Evolutionary conservation across 2,329 filamentous ascomycete genomes (phyloP), one percentile per base, ranked within the genome.

Genomic region (Thielaviopsis cerberus): DNA sequence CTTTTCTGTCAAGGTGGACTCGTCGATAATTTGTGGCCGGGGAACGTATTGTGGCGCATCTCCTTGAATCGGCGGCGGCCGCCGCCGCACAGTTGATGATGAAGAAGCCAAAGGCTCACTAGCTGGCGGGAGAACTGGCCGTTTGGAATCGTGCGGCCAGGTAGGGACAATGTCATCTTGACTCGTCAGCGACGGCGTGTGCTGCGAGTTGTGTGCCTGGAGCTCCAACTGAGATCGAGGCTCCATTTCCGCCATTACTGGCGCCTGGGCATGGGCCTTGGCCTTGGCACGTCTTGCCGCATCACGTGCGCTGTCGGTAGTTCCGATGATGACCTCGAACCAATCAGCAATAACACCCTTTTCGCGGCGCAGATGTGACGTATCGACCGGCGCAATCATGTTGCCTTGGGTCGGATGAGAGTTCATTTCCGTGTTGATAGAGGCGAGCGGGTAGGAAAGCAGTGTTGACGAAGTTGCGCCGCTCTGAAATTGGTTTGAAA

Each of bases 321-420:
- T 95, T 1, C 92, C 92, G 22, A 97, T 82, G 1, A 94, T 75
- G 15, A 95, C 79, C 67, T 96, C 89, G 64, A 96, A 91, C 0
- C 85, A 77, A 57, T 89, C 86, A 0, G 83, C 85, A 23, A 96
- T 83, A n/a, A 97, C 88, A 8, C 88, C 88, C 67, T 95, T 96
- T 67, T 94, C 88, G 48, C 90, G 82, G 54, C 88, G 79, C 25
- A 97, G 80, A 53, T 84, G 81, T 63, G 92, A 85, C 0, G 92
- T 98, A 64, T 96, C 89, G 50, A 94, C 78, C 62, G 96, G 88
- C 61, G 83, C 83, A 6, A 82, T 77, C 1, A 67, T 61, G 48
- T 76, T 77, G 74, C 75, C 81, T 11, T 76, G 73, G 6, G 75
- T 72, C 55, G 75, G 71, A 61, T 72, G 73, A 5, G 71, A 65